phyloP scores from a whole-genome alignment of 2,329 filamentous ascomycete genomes.

The Gaeumannomyces tritici region DNA sequence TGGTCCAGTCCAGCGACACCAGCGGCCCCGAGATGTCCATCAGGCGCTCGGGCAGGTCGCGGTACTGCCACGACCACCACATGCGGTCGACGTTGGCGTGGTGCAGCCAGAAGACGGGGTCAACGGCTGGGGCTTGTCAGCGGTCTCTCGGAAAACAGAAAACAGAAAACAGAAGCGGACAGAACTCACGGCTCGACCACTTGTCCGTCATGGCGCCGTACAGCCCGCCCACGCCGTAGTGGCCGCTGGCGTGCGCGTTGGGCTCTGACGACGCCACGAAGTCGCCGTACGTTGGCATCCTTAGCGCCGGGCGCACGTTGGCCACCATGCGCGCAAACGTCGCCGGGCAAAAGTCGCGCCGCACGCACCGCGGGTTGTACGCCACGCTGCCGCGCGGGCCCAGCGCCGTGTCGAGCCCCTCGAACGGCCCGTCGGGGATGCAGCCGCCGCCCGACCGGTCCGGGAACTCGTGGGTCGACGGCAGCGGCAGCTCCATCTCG shows the following conservation, averaged over 20 bases:
- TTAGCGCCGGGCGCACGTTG: background rate
- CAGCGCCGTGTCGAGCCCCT: constrained; percentile 27
- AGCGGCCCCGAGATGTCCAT: constrained; percentile 6
- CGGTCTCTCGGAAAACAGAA: background rate
- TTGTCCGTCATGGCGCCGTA: constrained; percentile 5
- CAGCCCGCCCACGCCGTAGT: constrained; percentile 4
- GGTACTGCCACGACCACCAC: constrained; percentile 22
- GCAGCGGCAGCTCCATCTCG: constrained; percentile 1
- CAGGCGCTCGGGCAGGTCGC: constrained; percentile 9
- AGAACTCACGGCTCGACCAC: constrained; percentile 4
- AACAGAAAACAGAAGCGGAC: too few relatives aligned
- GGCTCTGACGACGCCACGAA: constrained; percentile 1
- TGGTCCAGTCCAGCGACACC: background rate
- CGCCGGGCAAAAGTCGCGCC: constrained; percentile 1
- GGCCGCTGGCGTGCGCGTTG: constrained; percentile 3
- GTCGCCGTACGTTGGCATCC: background rate
- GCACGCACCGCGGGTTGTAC: constrained; percentile 2
- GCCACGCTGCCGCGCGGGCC: constrained; percentile 13
- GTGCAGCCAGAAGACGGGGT: constrained; percentile 25
- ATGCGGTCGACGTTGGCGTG: constrained; percentile 23
- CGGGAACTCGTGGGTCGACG: constrained; percentile 12
- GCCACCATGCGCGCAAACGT: background rate
- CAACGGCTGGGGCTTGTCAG: constrained; percentile 5
- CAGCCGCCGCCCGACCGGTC: constrained; percentile 43
- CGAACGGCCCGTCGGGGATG: constrained; percentile 35